Conservation (phyloP, 2,329 filamentous ascomycete species). For the Cadophora luteo-olivacea region DNA sequence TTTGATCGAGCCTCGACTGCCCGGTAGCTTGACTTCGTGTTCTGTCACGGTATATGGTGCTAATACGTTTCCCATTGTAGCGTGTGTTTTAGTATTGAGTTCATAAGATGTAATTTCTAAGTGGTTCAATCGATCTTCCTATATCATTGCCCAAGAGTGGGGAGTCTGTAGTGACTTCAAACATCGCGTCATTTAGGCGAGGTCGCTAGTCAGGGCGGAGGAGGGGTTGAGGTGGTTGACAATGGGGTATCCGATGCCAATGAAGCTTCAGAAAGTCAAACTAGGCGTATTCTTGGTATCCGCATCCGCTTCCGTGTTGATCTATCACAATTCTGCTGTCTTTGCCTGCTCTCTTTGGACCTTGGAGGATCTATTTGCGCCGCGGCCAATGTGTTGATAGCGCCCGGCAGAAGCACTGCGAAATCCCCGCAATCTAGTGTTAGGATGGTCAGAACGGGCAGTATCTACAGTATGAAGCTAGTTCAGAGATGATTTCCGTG, state of each 20-base stretch:
- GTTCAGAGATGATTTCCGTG: too few species aligned
- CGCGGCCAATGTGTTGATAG: too few species aligned
- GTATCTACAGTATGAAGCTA: too few species aligned
- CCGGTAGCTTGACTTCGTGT: slow-evolving; percentile 38
- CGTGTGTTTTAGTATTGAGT: background rate
- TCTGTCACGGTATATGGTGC: slow-evolving; percentile 38
- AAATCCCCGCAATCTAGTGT: too few species aligned
- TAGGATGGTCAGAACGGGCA: too few species aligned
- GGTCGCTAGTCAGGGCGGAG: background rate
- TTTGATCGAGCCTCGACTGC: slow-evolving; percentile 40
- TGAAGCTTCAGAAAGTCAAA: background rate
- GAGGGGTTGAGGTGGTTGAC: background rate
- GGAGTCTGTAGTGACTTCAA: background rate
- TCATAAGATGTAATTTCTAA: background rate
- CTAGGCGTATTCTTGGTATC: background rate
- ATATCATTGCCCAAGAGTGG: background rate
- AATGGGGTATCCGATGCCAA: slow-evolving; percentile 1
- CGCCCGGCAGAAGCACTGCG: too few species aligned
- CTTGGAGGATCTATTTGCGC: too few species aligned
- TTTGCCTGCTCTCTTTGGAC: too few species aligned
- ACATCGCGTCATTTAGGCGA: background rate
- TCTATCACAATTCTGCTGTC: too few species aligned
- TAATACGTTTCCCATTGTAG: slow-evolving; percentile 23
- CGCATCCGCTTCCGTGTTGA: slow-evolving; percentile 7
- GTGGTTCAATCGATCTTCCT: background rate